phyloP scores from a whole-genome alignment of 2,329 filamentous ascomycete genomes.

The Sporothrix sp. region DNA sequence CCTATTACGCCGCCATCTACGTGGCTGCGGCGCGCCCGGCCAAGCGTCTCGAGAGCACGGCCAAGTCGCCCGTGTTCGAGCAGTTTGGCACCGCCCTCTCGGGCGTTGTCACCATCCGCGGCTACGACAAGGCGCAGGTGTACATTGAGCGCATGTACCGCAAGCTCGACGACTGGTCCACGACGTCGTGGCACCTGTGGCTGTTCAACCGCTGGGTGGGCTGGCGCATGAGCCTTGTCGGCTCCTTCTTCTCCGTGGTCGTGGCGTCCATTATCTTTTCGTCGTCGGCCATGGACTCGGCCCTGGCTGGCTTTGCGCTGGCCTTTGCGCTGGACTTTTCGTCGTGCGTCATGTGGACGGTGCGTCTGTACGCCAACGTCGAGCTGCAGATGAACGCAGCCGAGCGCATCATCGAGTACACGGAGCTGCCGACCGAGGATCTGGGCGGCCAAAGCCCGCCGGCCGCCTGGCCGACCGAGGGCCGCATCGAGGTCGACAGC shows the following conservation, averaged over 20 bases:
- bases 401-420: conserved; percentile 68
- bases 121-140: conserved; percentile 57
- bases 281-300: conserved; percentile 52
- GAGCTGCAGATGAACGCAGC: conserved; percentile 73
- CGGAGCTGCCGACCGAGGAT: conserved; percentile 56
- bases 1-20: conserved; percentile 52
- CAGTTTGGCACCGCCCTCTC: conserved; percentile 64
- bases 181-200: conserved; percentile 58
- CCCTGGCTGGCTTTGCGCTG: conserved; percentile 66
- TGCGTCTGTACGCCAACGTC: conserved; percentile 58
- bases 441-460: conserved; percentile 52
- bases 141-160: conserved; percentile 62
- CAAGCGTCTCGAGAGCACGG: conserved; percentile 67
- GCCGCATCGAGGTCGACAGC: conserved; percentile 61
- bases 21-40: conserved; percentile 63
- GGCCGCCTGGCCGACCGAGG: conserved; percentile 66
- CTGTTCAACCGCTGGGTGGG: conserved; percentile 70
- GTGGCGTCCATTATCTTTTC: conserved; percentile 56
- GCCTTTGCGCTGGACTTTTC: conserved; percentile 65
- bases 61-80: conserved; percentile 72
- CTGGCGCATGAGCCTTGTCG: conserved; percentile 60
- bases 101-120: conserved; percentile 66
- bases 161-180: conserved; percentile 58
- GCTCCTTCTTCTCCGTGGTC: conserved; percentile 56
- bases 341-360: conserved; percentile 51